Evolutionary conservation across 176 grass and related monocot genomes (phyloP).

Genomic region (Oryza australiensis): DNA sequence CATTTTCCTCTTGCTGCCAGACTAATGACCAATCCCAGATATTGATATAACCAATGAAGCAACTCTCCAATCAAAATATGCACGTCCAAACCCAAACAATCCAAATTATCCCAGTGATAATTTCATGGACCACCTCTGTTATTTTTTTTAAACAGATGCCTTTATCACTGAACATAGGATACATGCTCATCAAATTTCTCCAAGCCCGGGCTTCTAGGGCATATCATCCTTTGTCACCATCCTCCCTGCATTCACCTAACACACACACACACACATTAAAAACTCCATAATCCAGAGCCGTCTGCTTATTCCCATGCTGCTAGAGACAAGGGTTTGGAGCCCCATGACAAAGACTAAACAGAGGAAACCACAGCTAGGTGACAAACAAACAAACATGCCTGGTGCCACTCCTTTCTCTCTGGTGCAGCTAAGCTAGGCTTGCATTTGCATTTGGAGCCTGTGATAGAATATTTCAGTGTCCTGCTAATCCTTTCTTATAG

Average conservation of each 20-base stretch:
- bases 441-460: constrained; percentile 7
- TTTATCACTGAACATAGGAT: not conserved
- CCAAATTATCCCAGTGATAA: not conserved
- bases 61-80: not conserved
- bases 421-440: not conserved
- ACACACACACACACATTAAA: not conserved
- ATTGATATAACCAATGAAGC: not conserved
- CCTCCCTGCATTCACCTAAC: constrained; percentile 11
- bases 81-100: not conserved
- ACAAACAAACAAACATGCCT: constrained; percentile 42
- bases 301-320: constrained; percentile 29
- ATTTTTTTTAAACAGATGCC: not conserved
- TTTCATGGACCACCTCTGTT: not conserved
- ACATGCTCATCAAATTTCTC: constrained; percentile 4
- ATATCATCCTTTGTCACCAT: constrained; percentile 38
- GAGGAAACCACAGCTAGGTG: constrained; percentile 48
- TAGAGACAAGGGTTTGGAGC: constrained; percentile 47
- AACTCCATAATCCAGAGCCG: constrained; percentile 9
- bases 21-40: not conserved
- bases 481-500: not conserved
- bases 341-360: constrained; percentile 38
- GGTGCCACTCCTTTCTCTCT: constrained; percentile 11
- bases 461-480: constrained; percentile 31
- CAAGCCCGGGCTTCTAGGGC: constrained; percentile 20
- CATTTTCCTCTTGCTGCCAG: not conserved